These are phyloP conservation scores for Boletus patriciae DNA, from an alignment of 768 basidiomycete genomes.

Conservation along the genomic window DNA sequence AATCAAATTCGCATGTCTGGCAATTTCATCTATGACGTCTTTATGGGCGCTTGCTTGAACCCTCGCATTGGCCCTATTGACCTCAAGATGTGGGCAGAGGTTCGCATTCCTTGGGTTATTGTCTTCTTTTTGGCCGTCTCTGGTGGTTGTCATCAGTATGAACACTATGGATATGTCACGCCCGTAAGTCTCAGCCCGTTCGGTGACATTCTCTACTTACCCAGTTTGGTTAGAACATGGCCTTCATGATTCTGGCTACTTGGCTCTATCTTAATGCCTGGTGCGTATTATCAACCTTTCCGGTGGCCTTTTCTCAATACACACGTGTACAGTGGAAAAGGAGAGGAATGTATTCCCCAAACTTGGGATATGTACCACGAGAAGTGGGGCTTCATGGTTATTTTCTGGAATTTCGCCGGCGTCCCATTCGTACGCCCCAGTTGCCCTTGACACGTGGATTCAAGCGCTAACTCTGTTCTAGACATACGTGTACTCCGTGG, in stretches of 20 bases:
- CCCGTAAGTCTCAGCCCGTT: slow-evolving; percentile 52
- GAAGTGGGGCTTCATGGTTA: slow-evolving; percentile 98
- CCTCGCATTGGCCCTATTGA: slow-evolving; percentile 90
- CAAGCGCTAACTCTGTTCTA: slow-evolving; percentile 26
- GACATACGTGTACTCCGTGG: slow-evolving; percentile 96
- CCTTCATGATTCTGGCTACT: slow-evolving; percentile 93
- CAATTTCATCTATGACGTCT: slow-evolving; percentile 90
- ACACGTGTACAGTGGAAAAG: slow-evolving; percentile 63
- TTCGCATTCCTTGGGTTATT: slow-evolving; percentile 95
- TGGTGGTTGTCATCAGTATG: slow-evolving; percentile 95
- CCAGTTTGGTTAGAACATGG: slow-evolving; percentile 71
- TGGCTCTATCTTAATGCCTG: slow-evolving; percentile 97
- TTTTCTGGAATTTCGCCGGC: slow-evolving; percentile 96
- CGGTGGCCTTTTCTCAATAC: background rate
- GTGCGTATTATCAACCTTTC: slow-evolving; percentile 36
- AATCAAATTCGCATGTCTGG: slow-evolving; percentile 93
- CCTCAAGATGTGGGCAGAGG: slow-evolving; percentile 98
- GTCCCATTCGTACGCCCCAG: slow-evolving; percentile 76
- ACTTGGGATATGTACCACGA: slow-evolving; percentile 99
- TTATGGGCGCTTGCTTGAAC: slow-evolving; percentile 95
- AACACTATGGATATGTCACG: slow-evolving; percentile 86
- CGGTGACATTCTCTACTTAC: background rate
- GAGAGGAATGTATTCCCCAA: slow-evolving; percentile 92
- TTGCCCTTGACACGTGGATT: background rate
- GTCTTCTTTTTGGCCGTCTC: slow-evolving; percentile 92